Percentiles rank a stretch among this genome's conserved stretches.
These are phyloP conservation scores for Hymenoscyphus albidus DNA, from an alignment of 2,329 filamentous ascomycete genomes.

Conservation along the genomic window DNA sequence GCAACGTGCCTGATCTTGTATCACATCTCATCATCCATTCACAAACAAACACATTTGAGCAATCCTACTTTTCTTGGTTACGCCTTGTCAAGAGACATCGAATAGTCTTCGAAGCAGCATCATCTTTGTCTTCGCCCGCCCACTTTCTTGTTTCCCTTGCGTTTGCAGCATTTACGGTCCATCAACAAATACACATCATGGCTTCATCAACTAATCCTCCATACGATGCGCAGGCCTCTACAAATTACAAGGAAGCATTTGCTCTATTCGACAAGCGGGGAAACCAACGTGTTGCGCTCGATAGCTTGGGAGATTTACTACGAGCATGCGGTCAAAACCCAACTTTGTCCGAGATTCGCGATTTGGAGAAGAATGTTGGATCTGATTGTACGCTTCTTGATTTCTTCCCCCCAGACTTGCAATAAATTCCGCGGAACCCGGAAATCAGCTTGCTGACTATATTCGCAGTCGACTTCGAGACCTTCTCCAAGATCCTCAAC, in stretches of 20 bases:
- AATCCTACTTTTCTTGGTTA: conserved; percentile 8
- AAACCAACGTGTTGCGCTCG: conserved; percentile 82
- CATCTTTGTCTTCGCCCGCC: conserved; percentile 38
- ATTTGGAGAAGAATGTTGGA: conserved; percentile 86
- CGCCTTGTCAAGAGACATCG: background rate
- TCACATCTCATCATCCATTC: conserved; percentile 9
- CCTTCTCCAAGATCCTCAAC: conserved; percentile 95
- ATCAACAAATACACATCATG: background rate
- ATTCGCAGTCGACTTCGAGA: conserved; percentile 85
- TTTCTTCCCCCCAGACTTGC: background rate
- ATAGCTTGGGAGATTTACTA: conserved; percentile 86
- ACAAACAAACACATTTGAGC: conserved; percentile 9
- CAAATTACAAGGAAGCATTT: conserved; percentile 99
- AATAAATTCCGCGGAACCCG: background rate
- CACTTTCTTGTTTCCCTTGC: conserved; percentile 4
- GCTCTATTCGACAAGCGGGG: conserved; percentile 99
- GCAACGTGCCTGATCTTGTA: background rate
- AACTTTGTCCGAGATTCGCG: conserved; percentile 85
- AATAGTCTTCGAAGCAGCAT: conserved; percentile 36
- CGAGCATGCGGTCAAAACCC: conserved; percentile 98
- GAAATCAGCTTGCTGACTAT: background rate
- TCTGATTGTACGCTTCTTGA: conserved; percentile 76
- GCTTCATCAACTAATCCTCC: conserved; percentile 24
- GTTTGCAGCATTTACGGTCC: background rate
- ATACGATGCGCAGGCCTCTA: conserved; percentile 58